These are phyloP conservation scores for Pichia norvegensis DNA, from an alignment of 1,139 yeast genomes.

Conservation along the genomic window DNA sequence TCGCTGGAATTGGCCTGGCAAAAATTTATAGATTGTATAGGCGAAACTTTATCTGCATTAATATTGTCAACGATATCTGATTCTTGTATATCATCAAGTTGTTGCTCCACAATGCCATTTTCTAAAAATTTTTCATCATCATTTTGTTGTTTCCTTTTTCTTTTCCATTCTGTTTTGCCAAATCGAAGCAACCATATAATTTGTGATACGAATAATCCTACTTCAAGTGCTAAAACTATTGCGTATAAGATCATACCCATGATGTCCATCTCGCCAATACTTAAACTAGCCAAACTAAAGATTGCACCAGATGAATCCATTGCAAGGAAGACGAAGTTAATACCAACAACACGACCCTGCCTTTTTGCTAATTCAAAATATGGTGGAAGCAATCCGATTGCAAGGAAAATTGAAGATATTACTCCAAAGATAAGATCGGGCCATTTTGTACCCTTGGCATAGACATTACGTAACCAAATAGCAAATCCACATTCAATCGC, in stretches of 20 bases:
- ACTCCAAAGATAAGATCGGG: slow-evolving; percentile 50
- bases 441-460: slow-evolving; percentile 42
- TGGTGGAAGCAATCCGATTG: slow-evolving; percentile 78
- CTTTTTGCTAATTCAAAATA: slow-evolving; percentile 77
- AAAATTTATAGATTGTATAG: slow-evolving; percentile 2
- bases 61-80: not conserved
- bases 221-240: slow-evolving; percentile 41
- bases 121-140: not conserved
- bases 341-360: slow-evolving; percentile 63
- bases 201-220: slow-evolving; percentile 44
- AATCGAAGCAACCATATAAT: slow-evolving; percentile 40
- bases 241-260: slow-evolving; percentile 49
- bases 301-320: slow-evolving; percentile 49
- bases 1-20: slow-evolving; percentile 26
- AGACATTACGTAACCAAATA: slow-evolving; percentile 42
- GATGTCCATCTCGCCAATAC: slow-evolving; percentile 42
- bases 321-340: slow-evolving; percentile 43
- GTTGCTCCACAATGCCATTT: not conserved
- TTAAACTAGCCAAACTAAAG: slow-evolving; percentile 42
- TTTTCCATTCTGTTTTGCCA: slow-evolving; percentile 11
- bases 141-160: not conserved
- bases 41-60: not conserved
- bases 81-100: not conserved
- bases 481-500: slow-evolving; percentile 45
- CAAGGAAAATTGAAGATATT: slow-evolving; percentile 67